Percentiles rank a stretch among this genome's conserved stretches.
These are phyloP conservation scores for Blastobotrys parvus DNA, from an alignment of 805 yeast genomes.

Conservation along the genomic window DNA sequence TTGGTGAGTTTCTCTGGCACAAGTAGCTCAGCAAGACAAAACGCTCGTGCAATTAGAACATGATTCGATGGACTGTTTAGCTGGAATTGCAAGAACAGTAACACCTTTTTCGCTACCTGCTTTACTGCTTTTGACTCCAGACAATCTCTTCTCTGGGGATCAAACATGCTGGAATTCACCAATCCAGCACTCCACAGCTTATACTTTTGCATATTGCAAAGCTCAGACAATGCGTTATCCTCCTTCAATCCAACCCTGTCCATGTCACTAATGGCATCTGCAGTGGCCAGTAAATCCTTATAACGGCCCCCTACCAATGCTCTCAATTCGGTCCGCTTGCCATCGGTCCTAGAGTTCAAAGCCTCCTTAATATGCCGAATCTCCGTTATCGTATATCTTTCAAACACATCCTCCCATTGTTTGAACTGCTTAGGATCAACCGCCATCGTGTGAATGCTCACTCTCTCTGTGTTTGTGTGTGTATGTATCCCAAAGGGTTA, in stretches of 20 bases:
- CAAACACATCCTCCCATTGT: conserved; percentile 17
- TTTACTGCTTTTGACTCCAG: neutral
- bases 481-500: neutral
- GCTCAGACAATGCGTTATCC: conserved; percentile 8
- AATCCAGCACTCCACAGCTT: conserved; percentile 9
- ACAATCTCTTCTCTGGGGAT: neutral
- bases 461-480: neutral
- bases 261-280: conserved; percentile 17
- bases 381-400: conserved; percentile 12
- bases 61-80: neutral
- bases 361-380: conserved; percentile 11
- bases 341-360: conserved; percentile 8
- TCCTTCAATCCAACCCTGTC: conserved; percentile 7
- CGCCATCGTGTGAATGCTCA: neutral
- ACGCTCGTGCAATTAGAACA: neutral
- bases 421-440: conserved; percentile 1
- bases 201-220: conserved; percentile 7
- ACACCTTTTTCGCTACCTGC: neutral
- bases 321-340: conserved; percentile 16
- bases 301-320: conserved; percentile 18
- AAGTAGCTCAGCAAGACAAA: neutral
- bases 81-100: neutral
- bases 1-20: neutral
- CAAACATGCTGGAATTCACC: conserved; percentile 5
- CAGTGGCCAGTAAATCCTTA: conserved; percentile 17